phyloP scores from a whole-genome alignment of 805 yeast genomes.

The Zygosaccharomyces lentus region DNA sequence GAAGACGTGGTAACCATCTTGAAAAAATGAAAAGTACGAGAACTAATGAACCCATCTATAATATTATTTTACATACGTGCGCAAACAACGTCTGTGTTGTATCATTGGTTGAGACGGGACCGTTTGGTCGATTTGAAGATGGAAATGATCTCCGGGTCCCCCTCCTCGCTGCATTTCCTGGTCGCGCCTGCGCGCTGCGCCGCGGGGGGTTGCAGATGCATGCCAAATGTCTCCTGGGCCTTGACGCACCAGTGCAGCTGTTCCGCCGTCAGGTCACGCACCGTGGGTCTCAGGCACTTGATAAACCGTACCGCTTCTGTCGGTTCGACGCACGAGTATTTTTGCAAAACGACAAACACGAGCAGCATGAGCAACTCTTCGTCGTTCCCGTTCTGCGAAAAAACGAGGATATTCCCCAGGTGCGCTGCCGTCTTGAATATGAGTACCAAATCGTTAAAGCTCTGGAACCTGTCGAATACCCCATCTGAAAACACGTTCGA shows the following conservation, averaged over 20 bases:
- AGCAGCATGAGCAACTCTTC: slow-evolving; percentile 26
- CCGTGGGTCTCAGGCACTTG: slow-evolving; percentile 27
- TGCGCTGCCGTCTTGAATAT: slow-evolving; percentile 20
- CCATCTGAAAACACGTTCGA: slow-evolving; percentile 7
- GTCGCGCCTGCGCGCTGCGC: not conserved
- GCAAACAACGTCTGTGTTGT: not conserved
- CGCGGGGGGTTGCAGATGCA: not conserved
- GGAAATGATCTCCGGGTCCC: not conserved
- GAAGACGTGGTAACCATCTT: slow-evolving; percentile 96
- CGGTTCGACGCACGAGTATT: slow-evolving; percentile 21
- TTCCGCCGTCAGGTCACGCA: slow-evolving; percentile 20
- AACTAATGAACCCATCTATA: not conserved
- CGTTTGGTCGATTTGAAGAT: slow-evolving; percentile 3
- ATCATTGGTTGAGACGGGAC: slow-evolving; percentile 6
- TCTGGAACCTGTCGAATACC: slow-evolving; percentile 17
- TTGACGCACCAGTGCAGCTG: slow-evolving; percentile 25
- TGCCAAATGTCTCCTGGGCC: slow-evolving; percentile 16
- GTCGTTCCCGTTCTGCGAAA: slow-evolving; percentile 28
- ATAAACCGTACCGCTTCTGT: slow-evolving; percentile 31
- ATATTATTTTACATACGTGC: not conserved
- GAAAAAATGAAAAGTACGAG: slow-evolving; percentile 48
- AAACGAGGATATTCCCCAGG: slow-evolving; percentile 23
- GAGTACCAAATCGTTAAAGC: slow-evolving; percentile 30
- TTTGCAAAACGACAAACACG: slow-evolving; percentile 25
- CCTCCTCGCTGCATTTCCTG: not conserved